phyloP scores from a whole-genome alignment of 768 basidiomycete genomes.

The Infundibulicybe gibba region DNA sequence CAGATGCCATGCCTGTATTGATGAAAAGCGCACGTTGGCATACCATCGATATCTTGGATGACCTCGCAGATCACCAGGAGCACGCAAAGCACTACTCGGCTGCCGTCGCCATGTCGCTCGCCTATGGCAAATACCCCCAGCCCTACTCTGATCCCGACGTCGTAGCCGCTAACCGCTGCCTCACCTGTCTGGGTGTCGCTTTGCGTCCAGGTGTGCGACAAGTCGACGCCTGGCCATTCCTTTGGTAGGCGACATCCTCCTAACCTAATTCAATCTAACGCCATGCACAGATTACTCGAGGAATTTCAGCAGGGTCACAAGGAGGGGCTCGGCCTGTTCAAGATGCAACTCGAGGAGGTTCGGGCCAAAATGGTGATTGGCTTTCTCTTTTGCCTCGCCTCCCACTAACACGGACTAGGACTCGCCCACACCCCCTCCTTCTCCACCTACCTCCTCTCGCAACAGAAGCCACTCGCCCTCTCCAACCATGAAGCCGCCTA shows the following conservation, averaged over 20 bases:
- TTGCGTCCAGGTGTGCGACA: slow-evolving; percentile 43
- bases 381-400: neutral
- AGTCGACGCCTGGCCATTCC: slow-evolving; percentile 43
- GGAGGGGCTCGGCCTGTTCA: too few relatives aligned
- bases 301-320: slow-evolving; percentile 52
- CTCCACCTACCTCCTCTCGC: too few relatives aligned
- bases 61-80: slow-evolving; percentile 45
- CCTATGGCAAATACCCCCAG: too few relatives aligned
- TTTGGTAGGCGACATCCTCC: slow-evolving; percentile 21
- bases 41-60: slow-evolving; percentile 38
- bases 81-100: too few relatives aligned
- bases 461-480: slow-evolving; percentile 47
- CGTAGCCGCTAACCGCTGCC: too few relatives aligned
- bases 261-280: neutral
- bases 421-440: too few relatives aligned
- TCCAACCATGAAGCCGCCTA: slow-evolving; percentile 58
- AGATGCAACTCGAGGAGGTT: too few relatives aligned
- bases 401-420: slow-evolving; percentile 28
- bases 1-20: too few relatives aligned
- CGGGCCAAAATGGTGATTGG: slow-evolving; percentile 42
- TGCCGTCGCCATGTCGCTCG: too few relatives aligned
- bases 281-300: slow-evolving; percentile 40
- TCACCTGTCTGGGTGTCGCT: too few relatives aligned
- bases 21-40: too few relatives aligned
- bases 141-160: too few relatives aligned